Conservation (phyloP, 768 basidiomycete genomes). For the Naganishia vishniacii region DNA sequence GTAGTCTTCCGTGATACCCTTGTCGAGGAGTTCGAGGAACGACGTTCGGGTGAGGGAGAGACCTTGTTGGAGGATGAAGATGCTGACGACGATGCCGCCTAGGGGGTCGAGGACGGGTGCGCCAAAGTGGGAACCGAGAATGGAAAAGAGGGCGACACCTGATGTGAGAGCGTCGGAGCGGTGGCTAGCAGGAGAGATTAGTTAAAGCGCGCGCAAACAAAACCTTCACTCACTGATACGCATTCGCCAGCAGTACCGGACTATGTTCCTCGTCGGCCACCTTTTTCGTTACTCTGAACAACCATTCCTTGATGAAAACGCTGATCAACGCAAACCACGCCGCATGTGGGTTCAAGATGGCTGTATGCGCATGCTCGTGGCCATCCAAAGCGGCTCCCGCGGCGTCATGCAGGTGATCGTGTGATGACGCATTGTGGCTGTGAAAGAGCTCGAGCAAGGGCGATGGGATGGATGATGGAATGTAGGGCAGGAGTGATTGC, state of each 20-base stretch:
- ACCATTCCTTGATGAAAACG: slow-evolving; percentile 81
- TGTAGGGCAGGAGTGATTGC: slow-evolving; percentile 36
- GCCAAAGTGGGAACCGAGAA: slow-evolving; percentile 74
- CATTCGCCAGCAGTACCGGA: slow-evolving; percentile 90
- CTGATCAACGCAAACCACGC: slow-evolving; percentile 89
- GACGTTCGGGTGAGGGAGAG: slow-evolving; percentile 62
- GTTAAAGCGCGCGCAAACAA: no score
- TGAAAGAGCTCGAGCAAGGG: slow-evolving; percentile 48
- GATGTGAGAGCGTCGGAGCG: slow-evolving; percentile 95
- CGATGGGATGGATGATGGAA: slow-evolving; percentile 44
- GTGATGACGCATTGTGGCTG: slow-evolving; percentile 53
- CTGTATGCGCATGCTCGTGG: slow-evolving; percentile 57
- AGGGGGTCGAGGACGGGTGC: slow-evolving; percentile 89
- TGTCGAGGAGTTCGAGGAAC: slow-evolving; percentile 76
- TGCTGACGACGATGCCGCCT: slow-evolving; percentile 85
- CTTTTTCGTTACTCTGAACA: slow-evolving; percentile 79
- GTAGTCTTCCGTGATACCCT: slow-evolving; percentile 62
- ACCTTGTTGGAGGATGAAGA: slow-evolving; percentile 78
- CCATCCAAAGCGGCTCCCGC: slow-evolving; percentile 52
- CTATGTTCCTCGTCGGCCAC: slow-evolving; percentile 88
- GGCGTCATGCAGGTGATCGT: slow-evolving; percentile 44
- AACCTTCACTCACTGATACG: slow-evolving; percentile 61
- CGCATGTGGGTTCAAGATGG: slow-evolving; percentile 76
- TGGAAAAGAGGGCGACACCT: slow-evolving; percentile 81
- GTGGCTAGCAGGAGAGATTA: slow-evolving; percentile 53